A percentile compares a stretch with the other conserved stretches of the same genome.
phyloP scores from a whole-genome alignment of 306 rosid species.

The Purshia tridentata region DNA sequence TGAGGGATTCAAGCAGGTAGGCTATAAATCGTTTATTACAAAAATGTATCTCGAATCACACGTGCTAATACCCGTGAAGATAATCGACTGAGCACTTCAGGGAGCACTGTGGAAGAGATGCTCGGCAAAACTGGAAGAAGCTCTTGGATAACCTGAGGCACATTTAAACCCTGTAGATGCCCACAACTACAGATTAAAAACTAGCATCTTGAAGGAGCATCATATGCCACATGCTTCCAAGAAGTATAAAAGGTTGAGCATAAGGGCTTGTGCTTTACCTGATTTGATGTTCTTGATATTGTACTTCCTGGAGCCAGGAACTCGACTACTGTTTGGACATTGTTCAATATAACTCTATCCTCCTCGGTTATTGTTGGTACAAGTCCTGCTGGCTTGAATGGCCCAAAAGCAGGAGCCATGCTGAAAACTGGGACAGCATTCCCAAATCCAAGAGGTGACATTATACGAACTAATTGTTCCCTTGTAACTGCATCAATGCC shows the following conservation, averaged over 20 bases:
- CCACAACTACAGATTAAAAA: conserved; percentile 28
- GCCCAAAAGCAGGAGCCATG: conserved; percentile 87
- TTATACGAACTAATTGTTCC: conserved; percentile 78
- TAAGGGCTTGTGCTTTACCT: conserved; percentile 49
- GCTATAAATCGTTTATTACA: conserved; percentile 35
- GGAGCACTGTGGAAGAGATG: conserved; percentile 75
- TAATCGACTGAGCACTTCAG: conserved; percentile 74
- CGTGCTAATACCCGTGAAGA: conserved; percentile 92
- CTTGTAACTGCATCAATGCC: conserved; percentile 95
- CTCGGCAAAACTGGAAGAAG: conserved; percentile 88
- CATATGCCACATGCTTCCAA: neutral
- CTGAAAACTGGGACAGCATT: conserved; percentile 75
- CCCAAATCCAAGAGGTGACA: conserved; percentile 71
- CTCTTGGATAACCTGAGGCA: conserved; percentile 65
- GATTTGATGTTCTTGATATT: conserved; percentile 49
- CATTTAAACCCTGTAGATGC: conserved; percentile 48
- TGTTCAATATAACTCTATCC: conserved; percentile 85
- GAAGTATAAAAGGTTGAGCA: neutral
- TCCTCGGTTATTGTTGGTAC: conserved; percentile 80
- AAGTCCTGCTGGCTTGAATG: conserved; percentile 70
- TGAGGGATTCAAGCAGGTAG: conserved; percentile 25
- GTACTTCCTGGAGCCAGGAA: conserved; percentile 91
- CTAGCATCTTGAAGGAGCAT: conserved; percentile 1
- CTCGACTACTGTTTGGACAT: conserved; percentile 77
- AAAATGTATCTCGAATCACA: conserved; percentile 70